Conservation (phyloP, 2,329 filamentous ascomycete genomes). For the Trichoderma gracile region DNA sequence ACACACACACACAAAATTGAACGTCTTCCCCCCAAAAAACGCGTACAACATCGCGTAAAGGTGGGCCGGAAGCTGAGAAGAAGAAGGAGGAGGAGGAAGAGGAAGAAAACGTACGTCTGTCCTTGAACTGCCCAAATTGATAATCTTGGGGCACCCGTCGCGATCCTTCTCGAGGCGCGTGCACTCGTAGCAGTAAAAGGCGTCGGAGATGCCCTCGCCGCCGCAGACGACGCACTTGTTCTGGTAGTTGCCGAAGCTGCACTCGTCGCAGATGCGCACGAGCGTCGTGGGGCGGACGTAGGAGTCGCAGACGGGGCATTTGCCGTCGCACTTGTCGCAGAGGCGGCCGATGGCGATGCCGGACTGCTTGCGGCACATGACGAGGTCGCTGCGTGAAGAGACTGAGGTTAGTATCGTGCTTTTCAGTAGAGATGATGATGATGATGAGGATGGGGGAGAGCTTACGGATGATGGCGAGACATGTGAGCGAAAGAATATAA, state of each 20-base stretch:
- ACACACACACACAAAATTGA: no score
- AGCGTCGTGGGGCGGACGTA: slow-evolving; percentile 98
- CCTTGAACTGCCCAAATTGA: slow-evolving; percentile 91
- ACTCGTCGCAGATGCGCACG: slow-evolving; percentile 98
- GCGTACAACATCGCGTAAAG: not conserved
- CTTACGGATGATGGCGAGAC: slow-evolving; percentile 92
- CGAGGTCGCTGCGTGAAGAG: slow-evolving; percentile 69
- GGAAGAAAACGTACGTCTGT: slow-evolving; percentile 70
- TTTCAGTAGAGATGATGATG: slow-evolving; percentile 24
- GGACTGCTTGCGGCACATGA: slow-evolving; percentile 99
- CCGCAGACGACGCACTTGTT: slow-evolving; percentile 99
- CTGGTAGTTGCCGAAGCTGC: slow-evolving; percentile 99
- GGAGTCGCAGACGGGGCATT: slow-evolving; percentile 97
- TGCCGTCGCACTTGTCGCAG: slow-evolving; percentile 99
- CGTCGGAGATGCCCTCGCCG: slow-evolving; percentile 95
- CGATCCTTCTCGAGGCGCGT: slow-evolving; percentile 95
- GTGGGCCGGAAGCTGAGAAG: no score
- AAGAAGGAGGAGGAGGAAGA: not conserved
- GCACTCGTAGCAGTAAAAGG: slow-evolving; percentile 99
- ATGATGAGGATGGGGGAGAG: slow-evolving; percentile 28
- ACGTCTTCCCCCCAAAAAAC: no score
- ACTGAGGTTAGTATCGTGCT: slow-evolving; percentile 27
- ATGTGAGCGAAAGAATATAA: no score
- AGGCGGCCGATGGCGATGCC: slow-evolving; percentile 98
- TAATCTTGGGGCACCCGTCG: slow-evolving; percentile 98